A percentile compares a stretch with the other conserved stretches of the same genome.
Evolutionary conservation across 805 yeast species (phyloP).

Genomic region (Nakazawaea ernobii): DNA sequence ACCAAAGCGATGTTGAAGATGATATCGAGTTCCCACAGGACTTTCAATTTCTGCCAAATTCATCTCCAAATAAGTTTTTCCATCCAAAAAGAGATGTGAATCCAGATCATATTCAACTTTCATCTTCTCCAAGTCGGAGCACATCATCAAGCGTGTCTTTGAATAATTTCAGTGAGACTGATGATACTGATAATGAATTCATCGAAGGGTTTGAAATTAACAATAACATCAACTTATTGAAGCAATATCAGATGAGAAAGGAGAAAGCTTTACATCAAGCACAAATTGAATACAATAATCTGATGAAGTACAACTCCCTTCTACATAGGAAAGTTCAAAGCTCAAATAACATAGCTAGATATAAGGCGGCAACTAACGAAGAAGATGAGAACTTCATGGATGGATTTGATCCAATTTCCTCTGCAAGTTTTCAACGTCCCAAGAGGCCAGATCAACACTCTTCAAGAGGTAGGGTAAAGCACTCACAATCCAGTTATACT

Average conservation of each 20-base stretch:
- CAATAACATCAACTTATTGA: conserved; percentile 8
- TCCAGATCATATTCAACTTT: neutral
- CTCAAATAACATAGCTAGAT: neutral
- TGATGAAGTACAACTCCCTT: conserved; percentile 7
- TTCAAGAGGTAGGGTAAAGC: neutral
- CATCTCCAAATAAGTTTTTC: neutral
- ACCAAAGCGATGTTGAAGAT: conserved; percentile 29
- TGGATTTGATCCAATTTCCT: conserved; percentile 5
- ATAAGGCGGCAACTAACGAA: neutral
- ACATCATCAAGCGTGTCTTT: conserved; percentile 5
- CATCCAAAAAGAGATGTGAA: neutral
- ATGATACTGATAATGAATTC: conserved; percentile 8
- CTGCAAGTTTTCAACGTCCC: neutral
- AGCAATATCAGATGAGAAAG: conserved; percentile 7
- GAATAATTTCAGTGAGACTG: conserved; percentile 6
- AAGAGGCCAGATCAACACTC: conserved; percentile 1
- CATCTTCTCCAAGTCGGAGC: conserved; percentile 7
- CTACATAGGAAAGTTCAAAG: conserved; percentile 6
- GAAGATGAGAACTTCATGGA: conserved; percentile 9
- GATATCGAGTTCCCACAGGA: conserved; percentile 41
- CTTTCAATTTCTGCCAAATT: conserved; percentile 27
- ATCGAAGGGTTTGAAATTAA: conserved; percentile 11
- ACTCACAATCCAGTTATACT: conserved; percentile 1
- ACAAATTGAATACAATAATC: conserved; percentile 10
- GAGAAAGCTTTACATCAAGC: conserved; percentile 9